A percentile compares a stretch with the other conserved stretches of the same genome.
Conservation (phyloP, 169 alveolate species). For the Plasmodium inui region DNA sequence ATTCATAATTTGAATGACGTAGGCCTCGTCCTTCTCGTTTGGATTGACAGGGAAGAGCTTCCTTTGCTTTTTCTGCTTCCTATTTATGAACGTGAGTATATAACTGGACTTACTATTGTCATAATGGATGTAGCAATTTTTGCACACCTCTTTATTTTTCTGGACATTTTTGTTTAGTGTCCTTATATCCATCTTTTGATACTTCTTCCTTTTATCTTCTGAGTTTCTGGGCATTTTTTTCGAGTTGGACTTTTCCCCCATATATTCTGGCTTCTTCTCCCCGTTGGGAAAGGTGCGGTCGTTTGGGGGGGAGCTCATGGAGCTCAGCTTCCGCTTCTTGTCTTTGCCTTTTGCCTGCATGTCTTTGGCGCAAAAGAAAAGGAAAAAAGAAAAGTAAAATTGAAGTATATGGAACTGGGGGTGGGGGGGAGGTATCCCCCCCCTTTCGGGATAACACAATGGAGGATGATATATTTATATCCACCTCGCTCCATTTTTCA, state of each 20-base stretch:
- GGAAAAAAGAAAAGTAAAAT: neutral
- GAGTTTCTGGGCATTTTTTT: constrained; percentile 1
- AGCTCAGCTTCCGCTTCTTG: constrained; percentile 44
- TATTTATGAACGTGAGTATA: constrained; percentile 60
- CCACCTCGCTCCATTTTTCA: neutral
- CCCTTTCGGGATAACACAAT: neutral
- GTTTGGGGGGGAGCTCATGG: neutral
- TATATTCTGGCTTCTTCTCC: neutral
- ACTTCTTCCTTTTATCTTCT: constrained; percentile 57
- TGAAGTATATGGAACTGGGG: neutral
- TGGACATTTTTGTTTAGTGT: constrained; percentile 62
- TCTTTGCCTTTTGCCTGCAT: constrained; percentile 3
- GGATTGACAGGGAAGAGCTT: constrained; percentile 71
- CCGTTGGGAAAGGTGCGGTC: neutral
- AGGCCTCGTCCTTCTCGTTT: constrained; percentile 62
- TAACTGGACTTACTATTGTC: constrained; percentile 70
- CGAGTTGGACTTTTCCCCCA: neutral
- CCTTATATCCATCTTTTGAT: constrained; percentile 72
- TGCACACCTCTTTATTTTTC: constrained; percentile 66
- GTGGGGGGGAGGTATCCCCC: neutral
- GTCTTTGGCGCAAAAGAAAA: neutral
- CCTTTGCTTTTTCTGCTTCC: constrained; percentile 75
- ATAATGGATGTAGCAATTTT: constrained; percentile 69
- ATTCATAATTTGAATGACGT: constrained; percentile 57
- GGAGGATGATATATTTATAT: neutral